Conservation (phyloP, 768 basidiomycete genomes). For the Suillus plorans region DNA sequence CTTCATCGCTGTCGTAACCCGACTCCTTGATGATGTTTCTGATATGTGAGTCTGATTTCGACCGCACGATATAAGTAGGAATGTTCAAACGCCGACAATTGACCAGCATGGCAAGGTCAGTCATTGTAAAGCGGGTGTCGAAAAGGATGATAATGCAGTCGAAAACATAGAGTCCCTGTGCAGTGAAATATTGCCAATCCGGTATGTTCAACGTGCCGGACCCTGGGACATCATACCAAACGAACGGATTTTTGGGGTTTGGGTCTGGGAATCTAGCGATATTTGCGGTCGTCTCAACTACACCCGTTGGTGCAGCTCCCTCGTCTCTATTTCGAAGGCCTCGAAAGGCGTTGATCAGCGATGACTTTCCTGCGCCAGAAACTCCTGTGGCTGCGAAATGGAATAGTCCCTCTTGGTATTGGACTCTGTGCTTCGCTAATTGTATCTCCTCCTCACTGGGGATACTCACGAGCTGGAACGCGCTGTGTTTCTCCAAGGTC, state of each 20-base stretch:
- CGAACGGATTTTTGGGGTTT: slow-evolving; percentile 15
- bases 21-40: slow-evolving; percentile 14
- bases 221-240: slow-evolving; percentile 33
- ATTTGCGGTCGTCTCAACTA: slow-evolving; percentile 23
- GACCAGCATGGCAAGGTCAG: slow-evolving; percentile 17
- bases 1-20: slow-evolving; percentile 19
- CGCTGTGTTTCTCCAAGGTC: slow-evolving; percentile 3
- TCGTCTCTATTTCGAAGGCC: slow-evolving; percentile 21
- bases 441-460: slow-evolving; percentile 17
- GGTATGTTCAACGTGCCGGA: slow-evolving; percentile 25
- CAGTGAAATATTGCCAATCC: slow-evolving; percentile 30
- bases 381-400: slow-evolving; percentile 30
- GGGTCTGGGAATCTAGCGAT: slow-evolving; percentile 25
- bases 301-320: slow-evolving; percentile 26
- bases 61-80: slow-evolving; percentile 18
- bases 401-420: slow-evolving; percentile 20
- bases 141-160: slow-evolving; percentile 19
- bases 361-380: slow-evolving; percentile 31
- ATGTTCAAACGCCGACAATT: slow-evolving; percentile 16
- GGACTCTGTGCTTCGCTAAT: slow-evolving; percentile 7
- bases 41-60: slow-evolving; percentile 19
- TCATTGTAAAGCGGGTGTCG: slow-evolving; percentile 18
- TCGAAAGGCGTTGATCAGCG: slow-evolving; percentile 30
- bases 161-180: slow-evolving; percentile 24
- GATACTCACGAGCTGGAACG: slow-evolving; percentile 15